phyloP scores from a whole-genome alignment of 164 flowering plant species.

The Aristolochia fimbriata region DNA sequence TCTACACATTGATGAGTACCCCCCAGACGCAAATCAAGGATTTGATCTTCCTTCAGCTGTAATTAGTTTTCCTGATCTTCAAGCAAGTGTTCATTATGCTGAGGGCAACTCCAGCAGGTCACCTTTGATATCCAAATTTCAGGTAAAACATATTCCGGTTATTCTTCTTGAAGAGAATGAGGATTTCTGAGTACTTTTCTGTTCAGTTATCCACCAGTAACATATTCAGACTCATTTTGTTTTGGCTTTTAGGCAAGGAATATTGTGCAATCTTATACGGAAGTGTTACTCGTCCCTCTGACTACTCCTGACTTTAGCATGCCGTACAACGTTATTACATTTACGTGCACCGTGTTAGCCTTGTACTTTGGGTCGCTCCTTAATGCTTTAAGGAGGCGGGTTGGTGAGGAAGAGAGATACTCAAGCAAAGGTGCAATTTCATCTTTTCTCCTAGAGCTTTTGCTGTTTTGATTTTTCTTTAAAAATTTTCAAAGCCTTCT shows the following conservation, averaged over 20 bases:
- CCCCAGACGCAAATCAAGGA: slow-evolving; percentile 98
- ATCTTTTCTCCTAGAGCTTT: not conserved
- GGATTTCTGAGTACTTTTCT: not conserved
- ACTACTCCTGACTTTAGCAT: slow-evolving; percentile 99
- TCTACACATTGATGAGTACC: slow-evolving; percentile 90
- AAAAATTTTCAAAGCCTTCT: slow-evolving; percentile 1
- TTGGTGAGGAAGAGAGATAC: slow-evolving; percentile 80
- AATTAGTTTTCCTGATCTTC: slow-evolving; percentile 60
- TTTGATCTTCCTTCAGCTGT: slow-evolving; percentile 95
- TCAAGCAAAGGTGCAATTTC: slow-evolving; percentile 40
- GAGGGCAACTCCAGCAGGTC: slow-evolving; percentile 26
- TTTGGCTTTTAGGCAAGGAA: slow-evolving; percentile 42
- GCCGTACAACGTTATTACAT: slow-evolving; percentile 96
- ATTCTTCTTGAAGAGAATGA: not conserved
- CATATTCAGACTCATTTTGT: not conserved
- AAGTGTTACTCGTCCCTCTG: slow-evolving; percentile 89
- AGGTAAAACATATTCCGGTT: slow-evolving; percentile 31
- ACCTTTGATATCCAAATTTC: slow-evolving; percentile 50
- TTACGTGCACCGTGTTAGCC: slow-evolving; percentile 94
- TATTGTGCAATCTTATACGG: slow-evolving; percentile 69
- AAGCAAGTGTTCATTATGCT: slow-evolving; percentile 30
- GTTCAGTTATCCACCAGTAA: not conserved
- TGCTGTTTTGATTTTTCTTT: not conserved
- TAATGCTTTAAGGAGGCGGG: slow-evolving; percentile 75
- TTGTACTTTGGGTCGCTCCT: slow-evolving; percentile 94